Evolutionary conservation across 306 rosid genomes (phyloP), one percentile per base, ranked within the genome.

Genomic region (Gastrolobium bilobum): DNA sequence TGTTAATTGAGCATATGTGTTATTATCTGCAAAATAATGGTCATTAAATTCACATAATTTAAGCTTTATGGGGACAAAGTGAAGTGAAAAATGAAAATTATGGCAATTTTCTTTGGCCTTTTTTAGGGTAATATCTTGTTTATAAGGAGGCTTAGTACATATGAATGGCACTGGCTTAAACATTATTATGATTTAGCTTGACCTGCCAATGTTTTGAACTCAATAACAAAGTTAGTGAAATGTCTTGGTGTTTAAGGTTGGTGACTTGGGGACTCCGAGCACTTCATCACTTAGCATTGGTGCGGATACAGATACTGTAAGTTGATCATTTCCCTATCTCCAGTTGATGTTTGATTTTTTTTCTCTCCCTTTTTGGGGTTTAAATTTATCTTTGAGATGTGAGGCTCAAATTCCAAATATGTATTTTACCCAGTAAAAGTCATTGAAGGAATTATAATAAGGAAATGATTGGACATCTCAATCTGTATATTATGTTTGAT

Each of bases 231-330:
- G 38, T 57, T 79, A 53, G 60, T 80, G 40, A 81, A n/a, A 35
- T 81, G 10, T 8, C 0, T 76, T 40, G 73, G 57, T 81, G 66
- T 67, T 83, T 82, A 73, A 90, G 98, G 83, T 82, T 75, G 92
- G 86, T 74, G 90, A 81, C 5, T 84, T 84, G 56, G 91, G 73
- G 71, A 78, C 81, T 75, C 91, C 94, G 1, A 93, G 94, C 44
- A 90, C 96, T 50, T 90, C 94, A 0, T 71, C 86, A 6, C 71
- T 94, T 37, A 82, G 89, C 79, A 78, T 90, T 54, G 88, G 93
- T 13, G 93, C 76, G 4, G 97, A 91, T 77, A 88, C 85, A 42
- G 98, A 91, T 51, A 66, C 82, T 88, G 98, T 93, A 69, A 35
- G 60, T 15, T 77, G 52, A 75, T 52, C n/a, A 20, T 4, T 51